phyloP scores from a whole-genome alignment of 208 protist species.

The Acanthamoeba culbertsoni region DNA sequence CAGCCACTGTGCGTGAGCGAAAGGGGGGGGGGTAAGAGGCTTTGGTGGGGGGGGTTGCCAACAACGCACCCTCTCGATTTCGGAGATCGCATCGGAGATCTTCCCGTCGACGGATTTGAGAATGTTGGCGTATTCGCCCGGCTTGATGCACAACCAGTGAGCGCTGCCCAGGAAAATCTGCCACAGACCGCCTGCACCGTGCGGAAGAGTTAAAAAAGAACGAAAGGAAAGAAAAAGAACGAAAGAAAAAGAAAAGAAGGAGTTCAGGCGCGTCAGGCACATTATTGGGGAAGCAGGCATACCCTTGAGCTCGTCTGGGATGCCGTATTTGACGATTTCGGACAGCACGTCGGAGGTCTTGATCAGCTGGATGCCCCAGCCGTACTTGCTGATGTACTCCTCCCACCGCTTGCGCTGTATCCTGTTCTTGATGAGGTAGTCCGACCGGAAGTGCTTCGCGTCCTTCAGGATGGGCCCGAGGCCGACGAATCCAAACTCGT shows the following conservation, averaged over 20 bases:
- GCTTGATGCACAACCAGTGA: constrained; percentile 31
- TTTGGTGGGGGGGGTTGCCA: not conserved
- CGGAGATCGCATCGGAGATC: not conserved
- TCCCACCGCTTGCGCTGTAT: constrained; percentile 25
- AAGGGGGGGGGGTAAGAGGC: not conserved
- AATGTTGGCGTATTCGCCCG: constrained; percentile 34
- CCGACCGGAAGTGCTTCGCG: constrained; percentile 23
- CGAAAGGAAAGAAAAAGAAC: not conserved
- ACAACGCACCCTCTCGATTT: constrained; percentile 38
- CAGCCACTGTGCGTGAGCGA: too few species aligned
- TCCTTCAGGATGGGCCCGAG: constrained; percentile 43
- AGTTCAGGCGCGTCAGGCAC: not conserved
- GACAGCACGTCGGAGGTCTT: constrained; percentile 4
- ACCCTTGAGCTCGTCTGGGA: constrained; percentile 49
- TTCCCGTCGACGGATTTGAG: constrained; percentile 37
- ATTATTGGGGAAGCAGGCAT: too few species aligned
- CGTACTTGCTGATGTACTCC: constrained; percentile 31
- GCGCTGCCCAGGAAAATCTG: constrained; percentile 11
- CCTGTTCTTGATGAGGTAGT: constrained; percentile 5
- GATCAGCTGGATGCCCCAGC: constrained; percentile 56
- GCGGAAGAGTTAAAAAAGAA: not conserved
- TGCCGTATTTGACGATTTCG: constrained; percentile 6
- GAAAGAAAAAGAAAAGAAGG: not conserved
- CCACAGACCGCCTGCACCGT: not conserved
- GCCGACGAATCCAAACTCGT: constrained; percentile 36